Percentiles rank a stretch among this genome's conserved stretches.
Evolutionary conservation across 23 red algal species (phyloP).

Genomic region (Pyropia haitanensis): DNA sequence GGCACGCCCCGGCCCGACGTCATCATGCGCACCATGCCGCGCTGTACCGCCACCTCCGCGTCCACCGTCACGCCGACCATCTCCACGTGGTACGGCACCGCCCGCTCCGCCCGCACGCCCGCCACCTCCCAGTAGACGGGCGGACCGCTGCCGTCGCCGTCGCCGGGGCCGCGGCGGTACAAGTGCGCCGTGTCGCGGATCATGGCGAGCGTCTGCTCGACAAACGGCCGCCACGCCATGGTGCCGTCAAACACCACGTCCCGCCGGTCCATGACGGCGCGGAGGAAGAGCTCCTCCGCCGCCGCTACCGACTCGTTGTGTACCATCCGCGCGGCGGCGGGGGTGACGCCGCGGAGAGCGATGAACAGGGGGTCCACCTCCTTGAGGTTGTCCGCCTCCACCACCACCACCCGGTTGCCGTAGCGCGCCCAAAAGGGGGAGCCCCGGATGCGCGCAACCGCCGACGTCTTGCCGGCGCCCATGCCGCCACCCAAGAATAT

Average conservation of each 20-base stretch:
- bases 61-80: conserved; percentile 53
- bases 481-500: conserved; percentile 62
- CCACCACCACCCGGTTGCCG: conserved; percentile 38
- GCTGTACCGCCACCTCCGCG: conserved; percentile 40
- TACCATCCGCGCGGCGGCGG: conserved; percentile 34
- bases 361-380: conserved; percentile 53
- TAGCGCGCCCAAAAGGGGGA: conserved; percentile 44
- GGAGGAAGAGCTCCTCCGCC: conserved; percentile 48
- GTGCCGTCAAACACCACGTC: conserved; percentile 64
- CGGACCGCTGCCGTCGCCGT: conserved; percentile 10
- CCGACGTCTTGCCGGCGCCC: conserved; percentile 53
- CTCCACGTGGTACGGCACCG: conserved; percentile 38
- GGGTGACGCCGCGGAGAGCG: conserved; percentile 28
- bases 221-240: conserved; percentile 48
- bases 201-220: conserved; percentile 46
- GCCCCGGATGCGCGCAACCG: conserved; percentile 18
- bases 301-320: conserved; percentile 46
- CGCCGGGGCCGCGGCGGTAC: conserved; percentile 48
- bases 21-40: conserved; percentile 49
- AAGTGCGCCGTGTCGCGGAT: conserved; percentile 39
- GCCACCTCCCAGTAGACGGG: conserved; percentile 27
- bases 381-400: conserved; percentile 60
- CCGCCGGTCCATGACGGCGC: conserved; percentile 37
- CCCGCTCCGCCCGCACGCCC: conserved; percentile 18
- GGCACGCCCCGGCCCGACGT: conserved; percentile 43